Conservation (phyloP, 2,329 filamentous ascomycete species). For the Fusarium solani-melongenae region DNA sequence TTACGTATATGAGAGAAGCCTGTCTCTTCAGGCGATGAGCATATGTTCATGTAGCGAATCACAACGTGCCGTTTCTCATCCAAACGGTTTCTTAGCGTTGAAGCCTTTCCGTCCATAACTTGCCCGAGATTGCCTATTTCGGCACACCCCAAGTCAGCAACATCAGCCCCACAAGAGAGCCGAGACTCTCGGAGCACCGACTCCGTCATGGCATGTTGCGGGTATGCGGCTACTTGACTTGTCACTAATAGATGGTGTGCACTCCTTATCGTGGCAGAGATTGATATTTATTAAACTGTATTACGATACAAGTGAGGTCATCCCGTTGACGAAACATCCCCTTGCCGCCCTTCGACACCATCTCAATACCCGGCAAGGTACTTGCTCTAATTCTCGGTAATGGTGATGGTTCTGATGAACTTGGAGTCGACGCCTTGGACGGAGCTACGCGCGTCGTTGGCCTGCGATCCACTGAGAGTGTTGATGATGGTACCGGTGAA, state of each 20-base stretch:
- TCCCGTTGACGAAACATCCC: background rate
- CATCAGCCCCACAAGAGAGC: background rate
- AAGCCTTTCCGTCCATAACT: background rate
- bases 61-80: background rate
- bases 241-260: background rate
- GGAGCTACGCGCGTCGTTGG: background rate
- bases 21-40: slow-evolving; percentile 13
- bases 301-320: background rate
- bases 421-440: background rate
- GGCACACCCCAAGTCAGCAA: background rate
- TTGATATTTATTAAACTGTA: background rate
- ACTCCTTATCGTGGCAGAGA: background rate
- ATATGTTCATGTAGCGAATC: slow-evolving; percentile 11
- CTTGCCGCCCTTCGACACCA: background rate
- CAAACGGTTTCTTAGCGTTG: background rate
- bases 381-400: background rate
- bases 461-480: background rate
- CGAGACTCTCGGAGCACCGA: background rate
- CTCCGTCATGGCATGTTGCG: background rate
- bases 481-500: background rate
- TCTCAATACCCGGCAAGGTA: background rate
- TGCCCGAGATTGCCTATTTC: slow-evolving; percentile 1
- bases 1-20: slow-evolving; percentile 11
- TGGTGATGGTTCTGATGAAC: background rate
- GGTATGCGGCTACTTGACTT: background rate